phyloP scores from a whole-genome alignment of 2,329 filamentous ascomycete genomes.

The Fusarium multiceps region DNA sequence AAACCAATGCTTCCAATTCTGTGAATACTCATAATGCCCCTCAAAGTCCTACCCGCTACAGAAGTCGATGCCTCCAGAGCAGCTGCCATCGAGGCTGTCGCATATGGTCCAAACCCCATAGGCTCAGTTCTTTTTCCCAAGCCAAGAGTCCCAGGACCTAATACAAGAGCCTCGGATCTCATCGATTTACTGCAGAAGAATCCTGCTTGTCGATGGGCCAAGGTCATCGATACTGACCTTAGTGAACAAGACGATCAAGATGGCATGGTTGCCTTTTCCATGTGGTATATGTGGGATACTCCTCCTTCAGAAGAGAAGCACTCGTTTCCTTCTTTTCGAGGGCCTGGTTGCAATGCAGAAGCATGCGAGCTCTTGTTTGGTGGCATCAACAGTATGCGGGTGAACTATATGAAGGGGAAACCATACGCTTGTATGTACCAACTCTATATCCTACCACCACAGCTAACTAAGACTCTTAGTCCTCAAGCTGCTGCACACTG shows the following conservation, averaged over 20 bases:
- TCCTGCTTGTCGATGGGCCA: slow-evolving; percentile 50
- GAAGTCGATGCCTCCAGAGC: slow-evolving; percentile 52
- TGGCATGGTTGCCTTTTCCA: slow-evolving; percentile 33
- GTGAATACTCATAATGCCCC: slow-evolving; percentile 49
- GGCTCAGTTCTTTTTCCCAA: slow-evolving; percentile 50
- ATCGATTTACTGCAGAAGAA: slow-evolving; percentile 38
- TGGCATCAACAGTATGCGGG: slow-evolving; percentile 47
- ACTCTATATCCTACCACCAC: rapidly evolving
- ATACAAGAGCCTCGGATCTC: slow-evolving; percentile 41
- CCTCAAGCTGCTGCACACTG: slow-evolving; percentile 53
- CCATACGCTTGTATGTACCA: slow-evolving; percentile 51
- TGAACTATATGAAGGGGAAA: slow-evolving; percentile 48
- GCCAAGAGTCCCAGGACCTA: slow-evolving; percentile 34
- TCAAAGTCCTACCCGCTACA: slow-evolving; percentile 51
- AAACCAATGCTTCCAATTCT: background rate
- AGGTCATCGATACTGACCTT: slow-evolving; percentile 51
- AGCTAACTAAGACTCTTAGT: slow-evolving; percentile 40
- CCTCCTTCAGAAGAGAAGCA: background rate
- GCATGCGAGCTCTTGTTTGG: slow-evolving; percentile 50
- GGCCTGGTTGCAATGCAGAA: slow-evolving; percentile 49
- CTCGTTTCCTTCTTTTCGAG: slow-evolving; percentile 44
- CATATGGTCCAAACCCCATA: slow-evolving; percentile 51
- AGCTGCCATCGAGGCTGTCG: slow-evolving; percentile 52
- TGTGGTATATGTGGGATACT: background rate
- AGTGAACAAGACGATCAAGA: slow-evolving; percentile 36